Base-by-base conservation (phyloP, 306 rosid species). In the Heteromeles arbutifolia region DNA sequence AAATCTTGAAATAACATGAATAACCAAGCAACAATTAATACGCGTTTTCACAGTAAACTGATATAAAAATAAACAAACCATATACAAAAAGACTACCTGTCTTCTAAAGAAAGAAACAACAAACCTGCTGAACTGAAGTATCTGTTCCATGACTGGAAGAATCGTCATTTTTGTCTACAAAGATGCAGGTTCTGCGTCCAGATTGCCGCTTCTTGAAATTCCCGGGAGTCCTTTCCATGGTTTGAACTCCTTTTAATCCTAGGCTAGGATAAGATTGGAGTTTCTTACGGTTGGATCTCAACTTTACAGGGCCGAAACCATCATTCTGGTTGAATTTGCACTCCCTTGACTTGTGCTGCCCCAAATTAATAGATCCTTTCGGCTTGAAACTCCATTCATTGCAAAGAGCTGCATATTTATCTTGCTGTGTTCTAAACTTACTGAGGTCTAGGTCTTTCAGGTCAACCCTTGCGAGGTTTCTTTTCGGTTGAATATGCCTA, bases 71-170 rank as follows among this genome's bases (percentile, higher is more conserved):
- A 48, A 45, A 45, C 53, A 25, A 28, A 28, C 24, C 15, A 10
- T 70, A 18, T 4, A 15, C 9, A 17, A n/a, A 70, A 61, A 37
- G 15, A 41, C 1, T 39, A 44, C 31, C 39, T 9, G 25, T 37
- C 26, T 53, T 37, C 67, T 34, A 25, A 73, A 73, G 54, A 57
- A 39, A 71, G 63, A 71, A 77, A 58, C 29, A 13, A 11, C 59
- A 68, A 63, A 90, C 99, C 99, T 89, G 87, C 65, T 83, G 89
- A 34, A 76, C 74, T 75, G 89, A 84, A 66, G 79, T 66, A 64
- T 81, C 34, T 34, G 82, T 78, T 21, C 69, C 21, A 52, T 39
- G 78, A 74, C 83, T 53, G 44, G 83, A 77, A 73, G 77, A 84
- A 84, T 84, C 85, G 53, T 19, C 43, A 37, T 69, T 70, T 17